A percentile compares a stretch with the other conserved stretches of the same genome.
Conservation (phyloP, 108 stramenopile genomes). For the Parietichytrium sp. region DNA sequence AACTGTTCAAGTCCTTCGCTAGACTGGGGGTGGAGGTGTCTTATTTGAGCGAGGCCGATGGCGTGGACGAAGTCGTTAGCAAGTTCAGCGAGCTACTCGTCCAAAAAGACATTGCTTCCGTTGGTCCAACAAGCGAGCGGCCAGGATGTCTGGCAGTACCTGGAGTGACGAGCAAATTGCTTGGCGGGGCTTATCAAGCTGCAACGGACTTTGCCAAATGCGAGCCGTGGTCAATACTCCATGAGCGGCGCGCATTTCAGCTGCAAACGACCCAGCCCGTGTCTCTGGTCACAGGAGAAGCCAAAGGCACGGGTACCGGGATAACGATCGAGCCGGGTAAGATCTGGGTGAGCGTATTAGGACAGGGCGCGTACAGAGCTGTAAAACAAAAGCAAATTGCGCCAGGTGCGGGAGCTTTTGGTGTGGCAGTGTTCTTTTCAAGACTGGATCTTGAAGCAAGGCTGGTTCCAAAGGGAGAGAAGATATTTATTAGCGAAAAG, state of each 20-base stretch:
- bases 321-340: not conserved
- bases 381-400: no score
- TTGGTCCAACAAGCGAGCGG: not conserved
- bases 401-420: not conserved
- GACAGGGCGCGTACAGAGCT: no score
- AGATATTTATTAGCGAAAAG: not conserved
- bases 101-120: slow-evolving; percentile 1
- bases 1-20: not conserved
- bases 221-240: not conserved
- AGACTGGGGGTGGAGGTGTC: not conserved
- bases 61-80: slow-evolving; percentile 12
- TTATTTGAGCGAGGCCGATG: slow-evolving; percentile 3
- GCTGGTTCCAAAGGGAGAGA: not conserved
- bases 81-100: slow-evolving; percentile 1
- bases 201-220: not conserved
- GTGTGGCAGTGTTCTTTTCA: not conserved
- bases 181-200: not conserved
- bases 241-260: not conserved
- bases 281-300: not conserved
- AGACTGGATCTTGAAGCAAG: slow-evolving; percentile 3
- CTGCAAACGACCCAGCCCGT: not conserved
- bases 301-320: not conserved
- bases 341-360: not conserved
- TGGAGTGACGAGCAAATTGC: not conserved
- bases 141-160: not conserved